Percentiles rank a stretch among this genome's conserved stretches.
Conservation (phyloP, 148 eudicot species). For the Diospyros kaki region DNA sequence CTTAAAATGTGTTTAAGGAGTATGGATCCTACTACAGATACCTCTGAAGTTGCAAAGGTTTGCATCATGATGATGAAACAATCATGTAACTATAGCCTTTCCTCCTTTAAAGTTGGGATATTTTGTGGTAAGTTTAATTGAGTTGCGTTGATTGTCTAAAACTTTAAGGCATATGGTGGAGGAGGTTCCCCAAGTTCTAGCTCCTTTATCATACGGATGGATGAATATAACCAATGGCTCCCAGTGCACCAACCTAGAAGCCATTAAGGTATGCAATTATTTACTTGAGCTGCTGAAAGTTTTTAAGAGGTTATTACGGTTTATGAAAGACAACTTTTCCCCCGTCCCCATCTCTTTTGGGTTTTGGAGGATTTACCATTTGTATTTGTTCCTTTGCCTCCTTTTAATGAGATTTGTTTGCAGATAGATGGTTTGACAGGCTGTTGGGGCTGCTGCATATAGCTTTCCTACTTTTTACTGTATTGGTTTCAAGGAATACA, state of each 20-base stretch:
- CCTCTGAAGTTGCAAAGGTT: constrained; percentile 95
- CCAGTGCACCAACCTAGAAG: constrained; percentile 21
- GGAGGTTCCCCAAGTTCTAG: constrained; percentile 79
- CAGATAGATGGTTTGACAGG: not conserved
- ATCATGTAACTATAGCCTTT: not conserved
- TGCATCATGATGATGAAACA: constrained; percentile 10
- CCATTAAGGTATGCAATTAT: constrained; percentile 16
- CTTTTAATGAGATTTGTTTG: not conserved
- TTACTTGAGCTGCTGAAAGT: not conserved
- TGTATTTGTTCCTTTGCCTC: not conserved
- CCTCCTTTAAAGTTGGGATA: not conserved
- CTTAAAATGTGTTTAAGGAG: constrained; percentile 92
- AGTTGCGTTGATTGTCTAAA: constrained; percentile 11
- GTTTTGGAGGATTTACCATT: not conserved
- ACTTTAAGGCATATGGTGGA: constrained; percentile 85
- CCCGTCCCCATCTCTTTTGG: not conserved
- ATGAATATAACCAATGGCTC: constrained; percentile 85
- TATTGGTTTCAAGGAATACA: too few relatives aligned
- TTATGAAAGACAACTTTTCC: too few relatives aligned
- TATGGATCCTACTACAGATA: constrained; percentile 57
- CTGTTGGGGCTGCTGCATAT: too few relatives aligned
- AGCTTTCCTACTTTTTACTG: too few relatives aligned
- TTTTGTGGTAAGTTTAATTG: not conserved
- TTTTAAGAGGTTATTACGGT: not conserved
- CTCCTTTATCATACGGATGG: constrained; percentile 92